Evolutionary conservation across 2,329 filamentous ascomycete genomes (phyloP), one percentile per base, ranked within the genome.

Genomic region (Aspergillus fijiensis): DNA sequence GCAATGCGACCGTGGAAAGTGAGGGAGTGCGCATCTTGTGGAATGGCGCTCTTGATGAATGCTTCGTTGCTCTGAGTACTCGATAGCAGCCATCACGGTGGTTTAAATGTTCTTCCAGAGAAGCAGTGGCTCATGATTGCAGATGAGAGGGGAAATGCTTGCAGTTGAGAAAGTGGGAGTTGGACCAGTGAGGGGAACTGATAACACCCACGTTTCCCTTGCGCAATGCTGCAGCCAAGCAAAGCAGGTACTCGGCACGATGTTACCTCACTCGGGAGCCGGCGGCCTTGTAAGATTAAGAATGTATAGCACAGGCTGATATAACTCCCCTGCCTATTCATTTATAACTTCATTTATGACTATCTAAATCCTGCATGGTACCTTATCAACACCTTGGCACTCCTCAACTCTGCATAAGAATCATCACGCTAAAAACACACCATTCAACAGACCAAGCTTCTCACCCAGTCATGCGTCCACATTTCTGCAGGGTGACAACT

Each of bases 11-110:
- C 9, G 48, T 42, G 42, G 39, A 59, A 2, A 60, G 52, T 29
- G 33, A 52, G 10, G 60, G 23, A 12, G 39, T 50, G 16, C 48
- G 59, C 62, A 64, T 64, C 23, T 9, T 56, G 57, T 5, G n/a
- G 21, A 6, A 23, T 16, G 16, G 39, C 39, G 5, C 4, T 45
- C 14, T 45, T 45, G 33, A n/a, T 7, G 16, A 7, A 5, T 19
- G 39, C 14, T 45, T 7, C 16, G 16, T 19, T 45, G 39, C 2
- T 45, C n/a, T 19, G 16, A n/a, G 39, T 16, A 2, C 6, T 19
- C 4, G 39, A 45, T 9, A 16, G 16, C 6, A 45, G n/a, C 7
- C 39, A 19, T 45, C 16, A 16, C 6, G 14, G 39, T 19, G 39
- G 39, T 45, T 16, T 45, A 45, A 9, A 45, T 45, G 39, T 16